A percentile compares a stretch with the other conserved stretches of the same genome.
These are phyloP conservation scores for Hippophae gyantsensis DNA, from an alignment of 306 rosid genomes.

Conservation along the genomic window DNA sequence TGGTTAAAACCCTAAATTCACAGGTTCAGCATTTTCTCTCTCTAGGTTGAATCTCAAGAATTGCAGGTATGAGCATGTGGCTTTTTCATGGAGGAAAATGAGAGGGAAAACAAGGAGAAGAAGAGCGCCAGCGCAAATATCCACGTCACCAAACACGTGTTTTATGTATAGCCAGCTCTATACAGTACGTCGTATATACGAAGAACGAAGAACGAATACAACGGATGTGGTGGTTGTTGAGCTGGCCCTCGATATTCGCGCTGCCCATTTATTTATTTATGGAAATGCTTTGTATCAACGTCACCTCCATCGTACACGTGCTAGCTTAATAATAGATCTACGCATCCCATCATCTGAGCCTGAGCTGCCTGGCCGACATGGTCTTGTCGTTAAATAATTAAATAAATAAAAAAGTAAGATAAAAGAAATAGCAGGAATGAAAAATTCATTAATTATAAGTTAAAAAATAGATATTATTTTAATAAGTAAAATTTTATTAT, in stretches of 20 bases:
- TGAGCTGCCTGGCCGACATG: conserved; percentile 43
- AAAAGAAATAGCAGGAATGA: background rate
- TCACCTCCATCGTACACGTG: conserved; percentile 54
- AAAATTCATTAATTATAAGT: no score
- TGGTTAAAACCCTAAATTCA: conserved; percentile 4
- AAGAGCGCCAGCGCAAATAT: conserved; percentile 39
- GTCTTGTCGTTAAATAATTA: conserved; percentile 14
- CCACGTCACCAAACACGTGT: conserved; percentile 98
- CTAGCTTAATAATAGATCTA: conserved; percentile 19
- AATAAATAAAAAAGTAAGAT: conserved; percentile 1
- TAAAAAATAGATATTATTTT: no score
- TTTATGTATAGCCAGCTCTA: conserved; percentile 21
- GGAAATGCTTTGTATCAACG: conserved; percentile 20
- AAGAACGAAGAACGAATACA: conserved; percentile 13
- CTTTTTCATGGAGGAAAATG: conserved; percentile 17
- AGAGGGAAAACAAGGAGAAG: conserved; percentile 18
- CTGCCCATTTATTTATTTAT: conserved; percentile 23
- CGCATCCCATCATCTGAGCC: conserved; percentile 23
- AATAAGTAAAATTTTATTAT: no score
- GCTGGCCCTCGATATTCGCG: conserved; percentile 63
- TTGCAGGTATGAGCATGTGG: conserved; percentile 8
- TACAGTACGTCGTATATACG: conserved; percentile 46
- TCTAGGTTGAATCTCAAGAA: conserved; percentile 37
- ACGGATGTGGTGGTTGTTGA: conserved; percentile 48
- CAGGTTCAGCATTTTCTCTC: conserved; percentile 19